phyloP scores from a whole-genome alignment of 2,329 filamentous ascomycete genomes.

The Colletotrichum incanum region DNA sequence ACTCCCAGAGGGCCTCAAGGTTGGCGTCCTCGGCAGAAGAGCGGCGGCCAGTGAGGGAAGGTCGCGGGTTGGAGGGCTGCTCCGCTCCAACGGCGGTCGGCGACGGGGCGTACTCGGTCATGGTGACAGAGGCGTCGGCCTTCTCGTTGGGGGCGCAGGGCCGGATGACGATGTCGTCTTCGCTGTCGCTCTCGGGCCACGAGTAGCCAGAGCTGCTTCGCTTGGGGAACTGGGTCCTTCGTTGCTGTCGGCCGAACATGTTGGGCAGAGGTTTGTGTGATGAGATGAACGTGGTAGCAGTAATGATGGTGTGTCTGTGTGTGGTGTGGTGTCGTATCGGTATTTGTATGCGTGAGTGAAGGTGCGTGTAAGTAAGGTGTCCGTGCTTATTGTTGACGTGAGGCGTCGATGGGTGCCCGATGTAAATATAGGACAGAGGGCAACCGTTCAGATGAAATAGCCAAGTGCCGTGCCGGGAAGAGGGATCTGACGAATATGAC shows the following conservation, averaged over 20 bases:
- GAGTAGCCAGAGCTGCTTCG: slow-evolving; percentile 36
- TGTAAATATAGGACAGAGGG: slow-evolving; percentile 3
- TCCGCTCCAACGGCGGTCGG: slow-evolving; percentile 2
- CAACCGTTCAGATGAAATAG: slow-evolving; percentile 21
- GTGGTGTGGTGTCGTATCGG: not conserved
- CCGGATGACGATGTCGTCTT: slow-evolving; percentile 41
- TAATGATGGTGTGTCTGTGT: not conserved
- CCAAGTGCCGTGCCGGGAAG: slow-evolving; percentile 14
- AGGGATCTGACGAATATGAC: slow-evolving; percentile 5
- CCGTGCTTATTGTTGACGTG: slow-evolving; percentile 17
- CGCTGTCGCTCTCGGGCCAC: slow-evolving; percentile 42
- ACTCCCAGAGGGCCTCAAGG: slow-evolving; percentile 42
- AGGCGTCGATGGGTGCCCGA: slow-evolving; percentile 20
- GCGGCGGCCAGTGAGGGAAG: slow-evolving; percentile 36
- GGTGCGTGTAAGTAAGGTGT: slow-evolving; percentile 1
- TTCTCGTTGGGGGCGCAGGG: slow-evolving; percentile 39
- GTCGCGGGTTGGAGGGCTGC: slow-evolving; percentile 11
- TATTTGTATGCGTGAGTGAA: slow-evolving; percentile 7
- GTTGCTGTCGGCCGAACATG: slow-evolving; percentile 38
- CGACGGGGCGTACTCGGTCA: slow-evolving; percentile 38
- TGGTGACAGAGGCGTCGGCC: slow-evolving; percentile 35
- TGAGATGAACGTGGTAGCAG: not conserved
- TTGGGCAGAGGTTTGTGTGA: not conserved
- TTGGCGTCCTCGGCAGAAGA: slow-evolving; percentile 35
- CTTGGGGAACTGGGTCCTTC: slow-evolving; percentile 24